phyloP scores from a whole-genome alignment of 192 early-diverging fungal species.

The Podila horticola region DNA sequence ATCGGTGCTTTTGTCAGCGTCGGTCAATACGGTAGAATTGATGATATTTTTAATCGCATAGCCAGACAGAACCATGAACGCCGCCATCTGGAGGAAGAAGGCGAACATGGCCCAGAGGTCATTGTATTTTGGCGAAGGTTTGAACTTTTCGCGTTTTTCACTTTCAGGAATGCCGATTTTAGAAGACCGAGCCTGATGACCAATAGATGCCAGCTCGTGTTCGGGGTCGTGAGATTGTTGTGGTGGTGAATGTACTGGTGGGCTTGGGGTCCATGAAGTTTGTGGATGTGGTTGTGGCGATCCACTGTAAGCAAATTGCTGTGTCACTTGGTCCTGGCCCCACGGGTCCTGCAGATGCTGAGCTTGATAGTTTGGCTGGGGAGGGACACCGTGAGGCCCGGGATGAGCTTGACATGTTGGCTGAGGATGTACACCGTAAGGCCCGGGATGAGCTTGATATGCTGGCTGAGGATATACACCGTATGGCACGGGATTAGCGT shows the following conservation, averaged over 20 bases:
- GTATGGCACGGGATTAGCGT: too few species aligned
- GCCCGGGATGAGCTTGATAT: neutral
- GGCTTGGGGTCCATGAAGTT: neutral
- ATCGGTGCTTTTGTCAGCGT: slow-evolving; percentile 1
- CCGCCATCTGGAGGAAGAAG: slow-evolving; percentile 35
- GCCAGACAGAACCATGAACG: slow-evolving; percentile 12
- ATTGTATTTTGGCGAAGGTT: slow-evolving; percentile 21
- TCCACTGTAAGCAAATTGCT: slow-evolving; percentile 12
- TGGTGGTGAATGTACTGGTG: slow-evolving; percentile 7
- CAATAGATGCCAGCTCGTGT: slow-evolving; percentile 12
- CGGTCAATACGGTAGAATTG: slow-evolving; percentile 48
- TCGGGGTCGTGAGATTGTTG: slow-evolving; percentile 1
- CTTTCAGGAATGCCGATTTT: neutral
- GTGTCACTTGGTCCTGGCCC: slow-evolving; percentile 6
- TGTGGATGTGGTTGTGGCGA: neutral
- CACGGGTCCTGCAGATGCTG: slow-evolving; percentile 10
- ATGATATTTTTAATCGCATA: slow-evolving; percentile 34
- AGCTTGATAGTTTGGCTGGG: slow-evolving; percentile 13
- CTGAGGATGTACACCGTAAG: slow-evolving; percentile 17
- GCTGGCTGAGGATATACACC: too few species aligned
- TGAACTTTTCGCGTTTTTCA: slow-evolving; percentile 14
- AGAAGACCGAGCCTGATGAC: slow-evolving; percentile 7
- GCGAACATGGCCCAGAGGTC: slow-evolving; percentile 29
- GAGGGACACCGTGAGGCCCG: slow-evolving; percentile 7
- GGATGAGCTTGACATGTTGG: too few species aligned